A percentile compares a stretch with the other conserved stretches of the same genome.
phyloP scores from a whole-genome alignment of 345 rosid species.

The Jatropha curcas region DNA sequence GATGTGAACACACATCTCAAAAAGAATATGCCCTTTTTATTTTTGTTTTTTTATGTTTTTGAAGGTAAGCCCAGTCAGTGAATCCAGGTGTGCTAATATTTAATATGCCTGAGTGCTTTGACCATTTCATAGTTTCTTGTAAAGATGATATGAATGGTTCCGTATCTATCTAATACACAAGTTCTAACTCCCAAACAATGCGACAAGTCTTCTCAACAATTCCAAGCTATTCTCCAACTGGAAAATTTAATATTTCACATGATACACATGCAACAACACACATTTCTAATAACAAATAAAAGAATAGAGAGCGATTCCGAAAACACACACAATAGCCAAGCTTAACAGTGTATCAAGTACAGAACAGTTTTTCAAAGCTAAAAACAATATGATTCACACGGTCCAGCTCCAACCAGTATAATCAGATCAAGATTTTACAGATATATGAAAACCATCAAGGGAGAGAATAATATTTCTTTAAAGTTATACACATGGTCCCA shows the following conservation, averaged over 20 bases:
- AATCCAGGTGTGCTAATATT: neutral
- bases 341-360: neutral
- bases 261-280: neutral
- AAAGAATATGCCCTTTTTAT: conserved; percentile 7
- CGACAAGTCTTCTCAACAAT: neutral
- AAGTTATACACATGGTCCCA: neutral
- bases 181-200: neutral
- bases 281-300: neutral
- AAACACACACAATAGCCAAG: neutral
- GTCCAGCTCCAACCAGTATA: neutral
- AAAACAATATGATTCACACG: neutral
- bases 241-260: neutral
- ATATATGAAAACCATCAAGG: neutral
- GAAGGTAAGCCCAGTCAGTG: conserved; percentile 3
- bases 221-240: neutral
- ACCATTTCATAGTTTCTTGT: neutral
- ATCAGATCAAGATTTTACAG: neutral
- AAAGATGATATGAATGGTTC: neutral
- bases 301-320: no score
- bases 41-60: neutral
- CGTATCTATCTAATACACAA: neutral
- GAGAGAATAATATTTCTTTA: neutral
- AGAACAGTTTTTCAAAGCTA: no score
- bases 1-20: conserved; percentile 7
- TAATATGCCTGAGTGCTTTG: neutral